phyloP scores from a whole-genome alignment of 805 yeast genomes.

The Sugiyamaella boreocaroliniensis region DNA sequence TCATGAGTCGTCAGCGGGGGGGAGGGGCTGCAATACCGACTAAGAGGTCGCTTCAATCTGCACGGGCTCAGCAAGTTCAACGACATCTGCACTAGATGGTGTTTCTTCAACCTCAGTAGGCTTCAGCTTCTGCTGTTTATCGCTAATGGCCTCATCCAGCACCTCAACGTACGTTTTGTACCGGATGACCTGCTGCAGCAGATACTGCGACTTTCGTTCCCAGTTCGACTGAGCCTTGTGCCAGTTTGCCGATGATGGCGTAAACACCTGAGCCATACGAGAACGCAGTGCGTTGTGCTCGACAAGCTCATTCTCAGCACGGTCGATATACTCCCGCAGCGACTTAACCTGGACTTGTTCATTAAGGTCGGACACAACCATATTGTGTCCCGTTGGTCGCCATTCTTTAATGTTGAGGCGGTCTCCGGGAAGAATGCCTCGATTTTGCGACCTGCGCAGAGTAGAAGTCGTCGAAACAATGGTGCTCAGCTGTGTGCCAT shows the following conservation, averaged over 20 bases:
- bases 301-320: conserved; percentile 36
- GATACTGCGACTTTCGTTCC: conserved; percentile 29
- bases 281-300: conserved; percentile 40
- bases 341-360: conserved; percentile 35
- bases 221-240: conserved; percentile 29
- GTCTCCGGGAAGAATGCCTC: conserved; percentile 23
- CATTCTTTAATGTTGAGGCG: conserved; percentile 26
- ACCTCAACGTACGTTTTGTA: conserved; percentile 25
- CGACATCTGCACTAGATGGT: background rate
- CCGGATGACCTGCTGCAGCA: conserved; percentile 26
- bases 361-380: conserved; percentile 26
- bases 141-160: conserved; percentile 20
- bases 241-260: conserved; percentile 22
- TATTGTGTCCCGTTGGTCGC: conserved; percentile 29
- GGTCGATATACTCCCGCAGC: conserved; percentile 36
- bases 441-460: conserved; percentile 2
- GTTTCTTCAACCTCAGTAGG: background rate
- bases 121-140: conserved; percentile 9
- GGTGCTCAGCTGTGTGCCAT: background rate
- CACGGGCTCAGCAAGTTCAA: background rate
- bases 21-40: too few relatives aligned
- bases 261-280: conserved; percentile 32
- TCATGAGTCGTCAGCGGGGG: background rate
- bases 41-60: background rate
- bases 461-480: conserved; percentile 1